Evolutionary conservation across 2,329 filamentous ascomycete genomes (phyloP).

Genomic region (Didymella pomorum): DNA sequence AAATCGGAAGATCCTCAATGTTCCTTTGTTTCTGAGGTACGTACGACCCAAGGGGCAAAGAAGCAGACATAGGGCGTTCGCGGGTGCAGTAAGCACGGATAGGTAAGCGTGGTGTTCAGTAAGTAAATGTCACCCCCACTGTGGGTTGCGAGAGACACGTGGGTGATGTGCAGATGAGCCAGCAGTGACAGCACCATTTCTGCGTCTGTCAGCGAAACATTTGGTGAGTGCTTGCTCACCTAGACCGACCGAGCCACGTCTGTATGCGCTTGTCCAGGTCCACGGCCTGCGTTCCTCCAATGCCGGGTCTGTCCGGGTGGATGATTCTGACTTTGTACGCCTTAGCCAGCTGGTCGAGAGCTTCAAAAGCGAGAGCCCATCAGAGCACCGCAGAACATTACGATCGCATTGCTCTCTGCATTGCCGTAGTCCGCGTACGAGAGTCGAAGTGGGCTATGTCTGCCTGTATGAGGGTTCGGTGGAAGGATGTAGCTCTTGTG

Average conservation of each 20-base stretch:
- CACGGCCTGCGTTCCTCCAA: constrained; percentile 40
- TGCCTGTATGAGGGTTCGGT: constrained; percentile 30
- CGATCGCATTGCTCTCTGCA: constrained; percentile 36
- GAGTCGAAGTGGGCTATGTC: constrained; percentile 31
- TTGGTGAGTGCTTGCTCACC: background rate
- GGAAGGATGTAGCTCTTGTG: constrained; percentile 36
- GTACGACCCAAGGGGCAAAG: constrained; percentile 44
- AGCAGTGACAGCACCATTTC: constrained; percentile 43
- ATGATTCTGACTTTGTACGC: constrained; percentile 40
- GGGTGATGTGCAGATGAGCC: constrained; percentile 37
- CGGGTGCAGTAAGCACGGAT: constrained; percentile 40
- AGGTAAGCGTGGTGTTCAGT: constrained; percentile 39
- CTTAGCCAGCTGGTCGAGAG: constrained; percentile 40
- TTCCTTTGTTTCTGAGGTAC: background rate
- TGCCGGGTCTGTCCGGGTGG: constrained; percentile 41
- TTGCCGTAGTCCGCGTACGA: constrained; percentile 46
- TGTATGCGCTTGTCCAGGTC: constrained; percentile 35
- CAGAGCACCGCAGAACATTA: constrained; percentile 42
- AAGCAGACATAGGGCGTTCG: constrained; percentile 38
- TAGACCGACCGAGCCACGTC: constrained; percentile 39
- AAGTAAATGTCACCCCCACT: constrained; percentile 44
- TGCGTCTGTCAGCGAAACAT: constrained; percentile 19
- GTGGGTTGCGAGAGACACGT: constrained; percentile 45
- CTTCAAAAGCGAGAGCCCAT: constrained; percentile 39
- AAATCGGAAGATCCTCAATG: background rate